Percentiles rank a stretch among this genome's conserved stretches.
Evolutionary conservation across 1,284 basidiomycete species (phyloP).

Genomic region (Tetrapyrgos nigripes): DNA sequence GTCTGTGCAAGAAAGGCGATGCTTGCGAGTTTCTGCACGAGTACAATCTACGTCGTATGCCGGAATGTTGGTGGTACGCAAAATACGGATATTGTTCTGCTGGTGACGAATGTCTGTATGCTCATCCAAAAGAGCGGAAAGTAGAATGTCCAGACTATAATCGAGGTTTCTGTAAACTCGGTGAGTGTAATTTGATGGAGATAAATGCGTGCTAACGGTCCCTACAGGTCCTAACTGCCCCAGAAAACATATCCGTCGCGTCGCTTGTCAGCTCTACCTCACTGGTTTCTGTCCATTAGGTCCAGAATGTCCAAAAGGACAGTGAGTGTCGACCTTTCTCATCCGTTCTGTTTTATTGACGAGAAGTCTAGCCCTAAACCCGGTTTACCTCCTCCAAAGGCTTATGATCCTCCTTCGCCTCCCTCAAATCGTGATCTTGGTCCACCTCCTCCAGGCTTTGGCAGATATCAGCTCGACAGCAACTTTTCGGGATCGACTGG

Average conservation of each 20-base stretch:
- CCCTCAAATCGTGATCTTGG: conserved; percentile 83
- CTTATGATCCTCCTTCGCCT: conserved; percentile 81
- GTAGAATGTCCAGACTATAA: conserved; percentile 97
- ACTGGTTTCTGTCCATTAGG: conserved; percentile 97
- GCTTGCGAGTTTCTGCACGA: conserved; percentile 99
- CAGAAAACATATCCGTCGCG: conserved; percentile 91
- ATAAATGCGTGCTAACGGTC: conserved; percentile 15
- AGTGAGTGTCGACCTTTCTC: conserved; percentile 63
- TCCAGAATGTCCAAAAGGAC: conserved; percentile 88
- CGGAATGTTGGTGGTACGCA: conserved; percentile 99
- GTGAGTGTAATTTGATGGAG: conserved; percentile 48
- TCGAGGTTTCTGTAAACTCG: conserved; percentile 93
- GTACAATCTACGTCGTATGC: conserved; percentile 98
- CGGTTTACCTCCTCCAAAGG: conserved; percentile 70
- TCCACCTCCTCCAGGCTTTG: conserved; percentile 92
- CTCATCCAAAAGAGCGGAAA: conserved; percentile 93
- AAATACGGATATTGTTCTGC: conserved; percentile 98
- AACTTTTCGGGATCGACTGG: conserved; percentile 43
- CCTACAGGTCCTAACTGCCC: conserved; percentile 84
- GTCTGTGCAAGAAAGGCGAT: conserved; percentile 98
- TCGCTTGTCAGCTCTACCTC: conserved; percentile 91
- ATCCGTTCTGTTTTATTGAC: conserved; percentile 20
- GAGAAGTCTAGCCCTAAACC: conserved; percentile 69
- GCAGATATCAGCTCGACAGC: conserved; percentile 84
- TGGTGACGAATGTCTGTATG: conserved; percentile 98